Evolutionary conservation across 1,139 yeast genomes (phyloP), one percentile per base, ranked within the genome.

Genomic region (Entelexis sorbosivorans): DNA sequence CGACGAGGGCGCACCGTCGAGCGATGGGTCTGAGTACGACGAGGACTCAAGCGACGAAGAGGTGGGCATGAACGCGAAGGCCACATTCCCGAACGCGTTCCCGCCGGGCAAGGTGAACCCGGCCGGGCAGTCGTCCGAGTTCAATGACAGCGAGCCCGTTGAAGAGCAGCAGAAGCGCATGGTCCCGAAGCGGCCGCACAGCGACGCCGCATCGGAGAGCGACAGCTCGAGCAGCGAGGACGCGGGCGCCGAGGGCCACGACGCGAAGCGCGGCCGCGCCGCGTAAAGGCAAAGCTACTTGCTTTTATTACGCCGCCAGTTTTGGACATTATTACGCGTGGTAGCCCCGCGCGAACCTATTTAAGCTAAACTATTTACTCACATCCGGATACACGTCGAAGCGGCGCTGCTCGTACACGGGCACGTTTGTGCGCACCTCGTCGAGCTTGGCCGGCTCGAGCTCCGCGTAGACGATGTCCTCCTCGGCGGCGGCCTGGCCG

Each of bases 401-500:
- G 60, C 96, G 74, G 64, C 96, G 76, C 69, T 89, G 95, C 45
- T 71, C 68, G 49, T 79, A 76, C 10, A 89, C 81, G 0, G 97
- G 97, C 56, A 89, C 83, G 16, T 82, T 78, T 24, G 70, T 69
- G 64, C 96, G 79, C 14, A 81, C 79, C 49, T 73, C 72, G 1
- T 76, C 76, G 50, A 88, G 70, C 42, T 73, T 69, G 14, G 72
- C 79, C 3, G 83, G 81, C 57, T 84, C 87, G 57, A 89, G 72
- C 56, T 81, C 88, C 1, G 95, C 94, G 62, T 79, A 83, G 14
- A 87, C 70, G 53, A 85, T 82, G 59, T 81, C 89, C 64, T 88
- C 96, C 7, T 77, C 83, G 60, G 83, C 88, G 11, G 85, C 94
- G 10, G 95, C 95, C 64, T 87, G 95, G 22, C 81, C 81, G 24